Evolutionary conservation across 768 basidiomycete genomes (phyloP), one percentile per base, ranked within the genome.

Genomic region (Naganishia randhawae): DNA sequence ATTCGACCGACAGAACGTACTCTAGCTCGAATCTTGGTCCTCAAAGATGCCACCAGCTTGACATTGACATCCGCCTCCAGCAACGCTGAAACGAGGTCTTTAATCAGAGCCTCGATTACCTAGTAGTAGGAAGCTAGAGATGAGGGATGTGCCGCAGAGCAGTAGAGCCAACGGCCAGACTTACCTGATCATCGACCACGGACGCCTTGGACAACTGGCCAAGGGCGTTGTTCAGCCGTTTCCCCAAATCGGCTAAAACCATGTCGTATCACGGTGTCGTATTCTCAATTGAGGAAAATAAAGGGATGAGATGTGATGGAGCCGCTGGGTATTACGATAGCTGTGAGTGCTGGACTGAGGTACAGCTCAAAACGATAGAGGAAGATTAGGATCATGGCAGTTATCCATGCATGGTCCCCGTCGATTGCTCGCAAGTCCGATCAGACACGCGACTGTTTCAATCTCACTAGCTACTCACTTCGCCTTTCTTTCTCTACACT

Each of bases 31-130:
- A 98, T 92, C 79, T 92, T 92, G 71, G 89, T 87, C 71, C 92
- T 86, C 66, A 96, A 80, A 42, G 86, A 86, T 6, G 91, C 85
- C 22, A 97, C 96, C 25, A 98, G 86, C 79, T 95, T 96, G 74
- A 99, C 95, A 78, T 99, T 99, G 72, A 99, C 95, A 81, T 99
- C 96, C 22, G 93, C 89, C 80, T 98, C 94, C 50, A 99, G 85
- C 35, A 98, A 82, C 11, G 95, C 95, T 29, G 92, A 85, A 53
- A 91, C 92, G 71, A 99, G 90, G 81, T 96, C 92, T 81, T 97
- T 98, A 71, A 99, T 86, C 17, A 91, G 86, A 3, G 87, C 86
- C 83, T 99, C 96, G 76, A 99, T 87, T 54, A 92, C 91, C 94
- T 97, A 78, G 25, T 11, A 7, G 2, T 11, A 63, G n/a, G 33